These are phyloP conservation scores for Nakazawaea ernobii DNA, from an alignment of 805 yeast species.

Conservation along the genomic window DNA sequence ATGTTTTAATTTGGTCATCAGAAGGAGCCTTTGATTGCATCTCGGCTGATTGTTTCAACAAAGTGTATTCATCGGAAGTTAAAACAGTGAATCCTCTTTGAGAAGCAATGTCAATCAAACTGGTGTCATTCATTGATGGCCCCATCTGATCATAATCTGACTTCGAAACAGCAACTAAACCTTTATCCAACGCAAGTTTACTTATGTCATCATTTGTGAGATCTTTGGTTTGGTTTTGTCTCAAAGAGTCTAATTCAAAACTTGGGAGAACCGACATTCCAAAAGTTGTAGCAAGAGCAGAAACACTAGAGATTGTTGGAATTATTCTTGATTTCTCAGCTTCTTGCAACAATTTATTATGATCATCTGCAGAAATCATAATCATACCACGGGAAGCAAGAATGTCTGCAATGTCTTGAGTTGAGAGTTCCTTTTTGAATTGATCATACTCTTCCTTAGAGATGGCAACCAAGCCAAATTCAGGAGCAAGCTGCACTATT, in stretches of 20 bases:
- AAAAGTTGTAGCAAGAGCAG: neutral
- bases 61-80: neutral
- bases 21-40: neutral
- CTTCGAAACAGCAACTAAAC: slow-evolving; percentile 26
- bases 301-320: neutral
- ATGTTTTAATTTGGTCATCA: neutral
- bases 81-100: neutral
- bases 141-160: slow-evolving; percentile 22
- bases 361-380: slow-evolving; percentile 14
- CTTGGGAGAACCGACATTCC: neutral
- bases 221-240: neutral
- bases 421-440: slow-evolving; percentile 12
- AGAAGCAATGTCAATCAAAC: neutral
- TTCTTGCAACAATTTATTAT: neutral
- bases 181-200: slow-evolving; percentile 23
- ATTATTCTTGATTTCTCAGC: neutral
- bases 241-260: slow-evolving; percentile 2
- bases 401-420: slow-evolving; percentile 8
- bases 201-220: slow-evolving; percentile 9
- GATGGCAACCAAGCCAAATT: slow-evolving; percentile 28
- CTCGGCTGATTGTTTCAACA: neutral
- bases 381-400: slow-evolving; percentile 11
- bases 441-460: slow-evolving; percentile 26
- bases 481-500: slow-evolving; percentile 20
- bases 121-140: neutral